Percentiles rank a stretch among this genome's conserved stretches.
phyloP scores from a whole-genome alignment of 805 yeast genomes.

The Saccharomycopsis synnaedendra region DNA sequence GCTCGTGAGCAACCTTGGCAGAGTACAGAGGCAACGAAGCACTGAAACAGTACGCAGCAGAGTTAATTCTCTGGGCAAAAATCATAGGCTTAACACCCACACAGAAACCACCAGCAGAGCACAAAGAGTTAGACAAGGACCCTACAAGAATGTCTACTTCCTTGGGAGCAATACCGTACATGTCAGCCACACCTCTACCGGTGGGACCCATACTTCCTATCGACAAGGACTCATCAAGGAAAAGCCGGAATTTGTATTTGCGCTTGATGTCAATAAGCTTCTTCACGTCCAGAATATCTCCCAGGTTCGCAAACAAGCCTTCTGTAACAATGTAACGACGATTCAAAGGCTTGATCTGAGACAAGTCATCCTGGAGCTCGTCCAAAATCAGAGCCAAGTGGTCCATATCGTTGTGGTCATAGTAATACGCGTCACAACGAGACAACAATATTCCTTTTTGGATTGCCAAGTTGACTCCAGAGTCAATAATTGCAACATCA shows the following conservation, averaged over 20 bases:
- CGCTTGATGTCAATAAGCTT: conserved; percentile 63
- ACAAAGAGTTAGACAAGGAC: conserved; percentile 69
- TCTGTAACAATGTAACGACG: conserved; percentile 89
- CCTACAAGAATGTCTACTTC: conserved; percentile 83
- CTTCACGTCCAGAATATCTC: conserved; percentile 67
- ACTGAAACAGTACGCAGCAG: conserved; percentile 83
- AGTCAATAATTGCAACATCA: conserved; percentile 82
- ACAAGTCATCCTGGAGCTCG: conserved; percentile 48
- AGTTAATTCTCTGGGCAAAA: conserved; percentile 84
- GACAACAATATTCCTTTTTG: conserved; percentile 85
- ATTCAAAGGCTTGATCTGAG: conserved; percentile 63
- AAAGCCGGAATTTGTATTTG: conserved; percentile 73
- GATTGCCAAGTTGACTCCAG: conserved; percentile 58
- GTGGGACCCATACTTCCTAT: conserved; percentile 76
- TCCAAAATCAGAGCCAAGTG: conserved; percentile 62
- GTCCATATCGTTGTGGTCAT: conserved; percentile 79
- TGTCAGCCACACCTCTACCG: conserved; percentile 83
- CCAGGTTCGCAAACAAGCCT: conserved; percentile 72
- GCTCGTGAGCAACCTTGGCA: conserved; percentile 52
- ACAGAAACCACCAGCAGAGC: conserved; percentile 89
- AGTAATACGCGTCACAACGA: conserved; percentile 66
- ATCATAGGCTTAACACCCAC: conserved; percentile 78
- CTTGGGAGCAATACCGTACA: conserved; percentile 41
- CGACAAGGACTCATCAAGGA: conserved; percentile 80
- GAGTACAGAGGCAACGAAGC: conserved; percentile 92